Conservation (phyloP, 352 stramenopile genomes). For the Globisporangium acanthophoron region DNA sequence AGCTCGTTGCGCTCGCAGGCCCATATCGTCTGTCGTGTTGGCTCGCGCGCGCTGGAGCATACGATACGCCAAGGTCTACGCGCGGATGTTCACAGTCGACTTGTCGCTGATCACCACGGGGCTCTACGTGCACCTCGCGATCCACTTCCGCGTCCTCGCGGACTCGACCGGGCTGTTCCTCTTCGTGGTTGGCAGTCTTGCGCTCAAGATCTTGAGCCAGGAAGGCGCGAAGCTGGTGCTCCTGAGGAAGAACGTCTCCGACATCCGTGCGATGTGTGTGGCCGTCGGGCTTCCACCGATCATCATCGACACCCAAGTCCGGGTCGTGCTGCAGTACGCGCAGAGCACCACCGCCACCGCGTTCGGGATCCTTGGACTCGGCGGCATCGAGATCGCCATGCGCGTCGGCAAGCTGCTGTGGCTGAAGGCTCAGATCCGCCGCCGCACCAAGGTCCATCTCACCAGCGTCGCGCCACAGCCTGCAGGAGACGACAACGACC, state of each 20-base stretch:
- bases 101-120: constrained; percentile 19
- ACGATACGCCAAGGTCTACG: not conserved
- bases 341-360: constrained; percentile 19
- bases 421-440: constrained; percentile 7
- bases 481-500: not conserved
- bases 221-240: constrained; percentile 24
- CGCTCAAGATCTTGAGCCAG: constrained; percentile 29
- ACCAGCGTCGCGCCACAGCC: constrained; percentile 12
- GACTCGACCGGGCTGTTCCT: not conserved
- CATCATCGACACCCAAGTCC: constrained; percentile 35
- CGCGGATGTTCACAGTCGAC: constrained; percentile 12
- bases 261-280: constrained; percentile 37
- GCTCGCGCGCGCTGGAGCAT: not conserved
- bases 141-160: constrained; percentile 19
- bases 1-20: not conserved
- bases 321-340: constrained; percentile 23
- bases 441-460: constrained; percentile 24
- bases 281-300: constrained; percentile 30
- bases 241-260: constrained; percentile 20
- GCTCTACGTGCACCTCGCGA: constrained; percentile 49
- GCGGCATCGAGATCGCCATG: constrained; percentile 18
- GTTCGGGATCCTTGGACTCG: constrained; percentile 19
- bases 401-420: constrained; percentile 19
- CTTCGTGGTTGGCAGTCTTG: constrained; percentile 23
- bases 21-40: not conserved